Evolutionary conservation across 192 early-diverging fungal genomes (phyloP).

Genomic region (Funneliformis geosporum): DNA sequence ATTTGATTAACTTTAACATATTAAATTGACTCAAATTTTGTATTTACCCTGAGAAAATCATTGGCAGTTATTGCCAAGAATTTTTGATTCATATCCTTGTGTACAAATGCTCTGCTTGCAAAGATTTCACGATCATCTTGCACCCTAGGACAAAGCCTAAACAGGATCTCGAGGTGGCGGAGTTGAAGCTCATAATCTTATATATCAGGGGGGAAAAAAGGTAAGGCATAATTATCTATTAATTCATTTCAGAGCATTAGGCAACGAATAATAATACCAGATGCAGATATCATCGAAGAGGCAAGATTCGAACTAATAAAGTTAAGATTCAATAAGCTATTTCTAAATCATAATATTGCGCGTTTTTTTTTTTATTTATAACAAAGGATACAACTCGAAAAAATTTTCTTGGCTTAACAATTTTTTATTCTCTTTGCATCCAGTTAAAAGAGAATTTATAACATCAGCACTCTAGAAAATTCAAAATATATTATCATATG

Average conservation of each 20-base stretch:
- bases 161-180: slow-evolving; percentile 20
- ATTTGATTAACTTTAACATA: not conserved
- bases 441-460: slow-evolving; percentile 23
- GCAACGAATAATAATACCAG: not conserved
- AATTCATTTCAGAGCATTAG: not conserved
- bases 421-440: slow-evolving; percentile 32
- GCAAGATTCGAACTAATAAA: not conserved
- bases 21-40: not conserved
- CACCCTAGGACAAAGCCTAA: slow-evolving; percentile 17
- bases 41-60: slow-evolving; percentile 17
- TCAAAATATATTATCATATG: not conserved
- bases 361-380: not conserved
- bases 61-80: slow-evolving; percentile 16
- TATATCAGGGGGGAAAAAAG: not conserved
- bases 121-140: slow-evolving; percentile 26
- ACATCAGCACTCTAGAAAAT: slow-evolving; percentile 13
- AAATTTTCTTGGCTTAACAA: slow-evolving; percentile 18
- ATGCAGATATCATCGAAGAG: slow-evolving; percentile 14
- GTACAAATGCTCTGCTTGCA: slow-evolving; percentile 13
- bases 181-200: slow-evolving; percentile 30
- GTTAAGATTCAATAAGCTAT: not conserved
- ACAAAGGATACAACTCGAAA: slow-evolving; percentile 18
- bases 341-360: not conserved
- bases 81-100: not conserved
- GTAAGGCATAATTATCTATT: not conserved